Conservation (phyloP, 495 filamentous ascomycete species). For the Cercophora samala region DNA sequence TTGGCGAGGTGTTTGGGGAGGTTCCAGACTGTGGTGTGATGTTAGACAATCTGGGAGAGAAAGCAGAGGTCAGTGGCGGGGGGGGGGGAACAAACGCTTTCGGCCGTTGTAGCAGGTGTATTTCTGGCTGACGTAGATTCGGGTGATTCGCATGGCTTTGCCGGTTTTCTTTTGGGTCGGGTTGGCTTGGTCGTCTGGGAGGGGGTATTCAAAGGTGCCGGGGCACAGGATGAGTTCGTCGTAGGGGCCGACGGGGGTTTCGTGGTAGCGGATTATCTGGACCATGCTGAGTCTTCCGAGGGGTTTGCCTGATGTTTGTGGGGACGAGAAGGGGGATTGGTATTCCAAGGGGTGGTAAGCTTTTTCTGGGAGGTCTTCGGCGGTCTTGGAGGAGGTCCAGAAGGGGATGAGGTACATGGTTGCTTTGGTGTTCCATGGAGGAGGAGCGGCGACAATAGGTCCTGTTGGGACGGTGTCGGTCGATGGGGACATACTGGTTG, state of each 20-base stretch:
- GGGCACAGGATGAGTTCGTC: constrained; percentile 50
- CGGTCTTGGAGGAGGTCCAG: constrained; percentile 29
- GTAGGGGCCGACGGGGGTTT: constrained; percentile 50
- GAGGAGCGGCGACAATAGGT: constrained; percentile 20
- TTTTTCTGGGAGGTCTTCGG: constrained; percentile 28
- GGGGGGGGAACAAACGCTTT: constrained; percentile 22
- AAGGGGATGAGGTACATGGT: constrained; percentile 39
- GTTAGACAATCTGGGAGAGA: constrained; percentile 6
- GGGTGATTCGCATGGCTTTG: constrained; percentile 34
- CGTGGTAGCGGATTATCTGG: constrained; percentile 48
- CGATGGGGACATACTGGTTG: neutral
- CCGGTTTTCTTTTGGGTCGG: constrained; percentile 19
- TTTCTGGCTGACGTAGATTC: constrained; percentile 52
- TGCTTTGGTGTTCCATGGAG: constrained; percentile 42
- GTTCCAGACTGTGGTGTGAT: constrained; percentile 42
- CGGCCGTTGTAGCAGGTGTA: constrained; percentile 48
- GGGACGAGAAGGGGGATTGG: constrained; percentile 30
- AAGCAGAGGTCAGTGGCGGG: neutral
- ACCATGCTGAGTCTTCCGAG: constrained; percentile 46
- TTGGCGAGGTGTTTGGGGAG: constrained; percentile 53
- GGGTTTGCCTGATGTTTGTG: constrained; percentile 30
- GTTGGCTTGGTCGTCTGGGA: constrained; percentile 30
- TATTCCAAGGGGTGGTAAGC: constrained; percentile 45
- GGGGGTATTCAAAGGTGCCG: constrained; percentile 40
- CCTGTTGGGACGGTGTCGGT: constrained; percentile 10